Evolutionary conservation across 2,329 filamentous ascomycete genomes (phyloP).

Genomic region (Paraconiothyrium sp.): DNA sequence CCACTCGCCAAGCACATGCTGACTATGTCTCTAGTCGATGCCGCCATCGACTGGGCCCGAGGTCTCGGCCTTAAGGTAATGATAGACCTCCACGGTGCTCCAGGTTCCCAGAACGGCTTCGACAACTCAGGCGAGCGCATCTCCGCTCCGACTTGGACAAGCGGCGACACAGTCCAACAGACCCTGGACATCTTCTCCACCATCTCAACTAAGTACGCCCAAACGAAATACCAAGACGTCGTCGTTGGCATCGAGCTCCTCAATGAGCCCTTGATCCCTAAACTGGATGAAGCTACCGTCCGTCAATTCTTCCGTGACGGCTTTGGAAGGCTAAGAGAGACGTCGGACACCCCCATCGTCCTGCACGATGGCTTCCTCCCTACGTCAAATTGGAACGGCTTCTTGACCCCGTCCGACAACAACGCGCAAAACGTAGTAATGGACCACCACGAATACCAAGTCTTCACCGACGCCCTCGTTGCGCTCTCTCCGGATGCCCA

Average conservation of each 20-base stretch:
- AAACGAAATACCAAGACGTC: slow-evolving; percentile 64
- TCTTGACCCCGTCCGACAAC: slow-evolving; percentile 62
- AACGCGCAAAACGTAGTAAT: slow-evolving; percentile 65
- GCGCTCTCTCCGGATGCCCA: slow-evolving; percentile 63
- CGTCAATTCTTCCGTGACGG: slow-evolving; percentile 66
- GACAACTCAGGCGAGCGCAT: slow-evolving; percentile 68
- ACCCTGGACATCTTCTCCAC: slow-evolving; percentile 66
- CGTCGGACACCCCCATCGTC: slow-evolving; percentile 62
- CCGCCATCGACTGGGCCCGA: slow-evolving; percentile 66
- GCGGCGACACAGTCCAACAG: slow-evolving; percentile 58
- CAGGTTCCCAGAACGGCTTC: slow-evolving; percentile 68
- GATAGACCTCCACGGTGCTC: slow-evolving; percentile 67
- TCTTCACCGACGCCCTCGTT: slow-evolving; percentile 65
- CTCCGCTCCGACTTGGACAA: slow-evolving; percentile 55
- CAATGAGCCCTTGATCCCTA: slow-evolving; percentile 65
- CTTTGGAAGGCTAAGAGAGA: slow-evolving; percentile 57
- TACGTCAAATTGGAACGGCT: slow-evolving; percentile 68
- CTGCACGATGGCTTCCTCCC: slow-evolving; percentile 67
- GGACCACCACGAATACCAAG: slow-evolving; percentile 75
- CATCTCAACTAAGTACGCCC: slow-evolving; percentile 67
- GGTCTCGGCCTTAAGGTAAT: slow-evolving; percentile 64
- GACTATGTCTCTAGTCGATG: slow-evolving; percentile 52
- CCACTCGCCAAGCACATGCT: background rate
- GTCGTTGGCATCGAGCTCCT: slow-evolving; percentile 66
- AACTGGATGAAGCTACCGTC: slow-evolving; percentile 56